Evolutionary conservation across 1,284 basidiomycete genomes (phyloP).

Genomic region (Ceratobasidium sp.): DNA sequence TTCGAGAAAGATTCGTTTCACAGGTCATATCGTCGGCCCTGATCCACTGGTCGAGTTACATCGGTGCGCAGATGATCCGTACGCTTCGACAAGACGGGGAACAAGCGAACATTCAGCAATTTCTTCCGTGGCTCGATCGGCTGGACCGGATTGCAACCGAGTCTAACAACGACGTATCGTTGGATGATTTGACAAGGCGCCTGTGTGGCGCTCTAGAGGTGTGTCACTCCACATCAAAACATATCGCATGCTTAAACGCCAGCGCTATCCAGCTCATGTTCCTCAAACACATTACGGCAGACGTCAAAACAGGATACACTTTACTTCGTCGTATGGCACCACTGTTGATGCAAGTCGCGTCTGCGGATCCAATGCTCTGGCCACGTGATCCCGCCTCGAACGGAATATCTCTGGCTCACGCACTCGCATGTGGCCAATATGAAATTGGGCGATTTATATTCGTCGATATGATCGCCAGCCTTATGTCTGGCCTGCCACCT

Average conservation of each 20-base stretch:
- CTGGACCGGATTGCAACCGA: background rate
- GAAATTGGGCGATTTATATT: slow-evolving; percentile 14
- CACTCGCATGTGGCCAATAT: background rate
- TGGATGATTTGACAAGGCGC: background rate
- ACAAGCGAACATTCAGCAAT: background rate
- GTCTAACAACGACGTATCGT: background rate
- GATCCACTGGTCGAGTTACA: slow-evolving; percentile 27
- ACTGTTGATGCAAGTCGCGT: slow-evolving; percentile 17
- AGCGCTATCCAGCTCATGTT: background rate
- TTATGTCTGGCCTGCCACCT: slow-evolving; percentile 3
- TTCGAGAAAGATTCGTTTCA: background rate
- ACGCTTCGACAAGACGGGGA: slow-evolving; percentile 2
- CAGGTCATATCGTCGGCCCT: slow-evolving; percentile 14
- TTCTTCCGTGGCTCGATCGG: background rate
- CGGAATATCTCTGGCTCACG: slow-evolving; percentile 14
- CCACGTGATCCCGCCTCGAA: background rate
- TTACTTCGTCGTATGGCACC: background rate
- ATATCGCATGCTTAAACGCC: background rate
- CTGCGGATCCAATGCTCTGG: slow-evolving; percentile 15
- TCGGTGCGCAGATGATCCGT: slow-evolving; percentile 22
- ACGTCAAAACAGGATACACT: background rate
- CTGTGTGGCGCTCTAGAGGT: slow-evolving; percentile 32
- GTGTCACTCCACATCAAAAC: background rate
- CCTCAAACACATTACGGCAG: slow-evolving; percentile 1
- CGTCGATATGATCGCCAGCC: slow-evolving; percentile 2